Evolutionary conservation across 192 early-diverging fungal genomes (phyloP).

Genomic region (Oehlia diaphana): DNA sequence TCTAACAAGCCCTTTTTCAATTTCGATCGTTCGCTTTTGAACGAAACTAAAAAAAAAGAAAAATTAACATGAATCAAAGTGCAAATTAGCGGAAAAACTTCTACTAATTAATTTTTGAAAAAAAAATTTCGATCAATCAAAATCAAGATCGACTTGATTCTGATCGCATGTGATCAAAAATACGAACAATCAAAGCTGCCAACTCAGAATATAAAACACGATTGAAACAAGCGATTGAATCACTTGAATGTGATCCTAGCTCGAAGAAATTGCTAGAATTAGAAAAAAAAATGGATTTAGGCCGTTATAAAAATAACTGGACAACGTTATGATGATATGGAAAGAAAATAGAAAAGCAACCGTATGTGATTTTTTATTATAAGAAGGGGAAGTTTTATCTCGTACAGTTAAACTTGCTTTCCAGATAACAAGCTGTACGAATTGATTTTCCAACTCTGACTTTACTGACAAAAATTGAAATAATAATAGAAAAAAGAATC

Average conservation of each 20-base stretch:
- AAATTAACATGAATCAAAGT: too few relatives aligned
- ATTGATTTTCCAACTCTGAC: constrained; percentile 1
- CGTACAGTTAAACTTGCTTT: background rate
- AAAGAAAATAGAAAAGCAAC: constrained; percentile 22
- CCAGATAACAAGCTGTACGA: background rate
- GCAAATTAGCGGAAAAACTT: too few relatives aligned
- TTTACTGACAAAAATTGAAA: background rate
- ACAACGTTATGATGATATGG: constrained; percentile 13
- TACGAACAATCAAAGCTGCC: background rate
- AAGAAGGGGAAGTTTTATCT: background rate
- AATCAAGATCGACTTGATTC: too few relatives aligned
- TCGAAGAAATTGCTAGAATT: constrained; percentile 12
- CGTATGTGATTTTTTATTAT: too few relatives aligned
- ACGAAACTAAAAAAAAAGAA: too few relatives aligned
- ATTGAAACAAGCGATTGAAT: constrained; percentile 14
- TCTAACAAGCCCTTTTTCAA: too few relatives aligned
- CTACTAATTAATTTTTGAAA: too few relatives aligned
- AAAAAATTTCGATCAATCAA: too few relatives aligned
- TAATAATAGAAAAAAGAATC: background rate
- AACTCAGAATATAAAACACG: constrained; percentile 4
- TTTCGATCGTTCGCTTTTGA: too few relatives aligned
- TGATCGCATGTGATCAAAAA: too few relatives aligned
- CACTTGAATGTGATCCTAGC: background rate
- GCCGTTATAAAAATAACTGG: constrained; percentile 19
- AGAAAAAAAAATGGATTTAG: constrained; percentile 9